These are phyloP conservation scores for Gamsiella multidivaricata DNA, from an alignment of 192 early-diverging fungal species.

Conservation along the genomic window DNA sequence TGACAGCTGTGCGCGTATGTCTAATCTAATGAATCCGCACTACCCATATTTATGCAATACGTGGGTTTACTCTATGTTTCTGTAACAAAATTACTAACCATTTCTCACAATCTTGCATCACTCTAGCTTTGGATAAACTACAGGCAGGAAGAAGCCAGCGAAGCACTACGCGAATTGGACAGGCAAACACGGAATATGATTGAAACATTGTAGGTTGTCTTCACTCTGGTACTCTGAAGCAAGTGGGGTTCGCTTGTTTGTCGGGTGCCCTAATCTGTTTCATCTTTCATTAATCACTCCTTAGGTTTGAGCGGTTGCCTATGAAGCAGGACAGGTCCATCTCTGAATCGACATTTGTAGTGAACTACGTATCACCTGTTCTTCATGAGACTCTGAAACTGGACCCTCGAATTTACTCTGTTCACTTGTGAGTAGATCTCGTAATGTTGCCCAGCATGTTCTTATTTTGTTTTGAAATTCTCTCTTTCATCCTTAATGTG, in stretches of 20 bases:
- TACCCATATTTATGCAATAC: background rate
- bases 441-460: background rate
- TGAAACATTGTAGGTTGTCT: slow-evolving; percentile 28
- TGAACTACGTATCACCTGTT: slow-evolving; percentile 21
- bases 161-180: slow-evolving; percentile 4
- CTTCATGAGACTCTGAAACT: slow-evolving; percentile 11
- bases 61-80: background rate
- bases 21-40: background rate
- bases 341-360: slow-evolving; percentile 29
- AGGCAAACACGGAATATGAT: slow-evolving; percentile 18
- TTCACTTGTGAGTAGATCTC: slow-evolving; percentile 30
- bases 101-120: background rate
- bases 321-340: slow-evolving; percentile 23
- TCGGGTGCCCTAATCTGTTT: background rate
- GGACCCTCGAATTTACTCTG: background rate
- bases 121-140: slow-evolving; percentile 2
- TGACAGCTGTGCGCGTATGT: slow-evolving; percentile 28
- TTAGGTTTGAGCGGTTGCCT: slow-evolving; percentile 12
- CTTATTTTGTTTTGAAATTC: slow-evolving; percentile 6
- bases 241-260: background rate
- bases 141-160: background rate
- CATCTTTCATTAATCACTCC: slow-evolving; percentile 4
- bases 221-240: background rate
- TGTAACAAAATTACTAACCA: background rate
- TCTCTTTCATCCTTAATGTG: slow-evolving; percentile 1